Base-by-base conservation (phyloP, 176 grass and related monocot species). In the Oryza officinalis region DNA sequence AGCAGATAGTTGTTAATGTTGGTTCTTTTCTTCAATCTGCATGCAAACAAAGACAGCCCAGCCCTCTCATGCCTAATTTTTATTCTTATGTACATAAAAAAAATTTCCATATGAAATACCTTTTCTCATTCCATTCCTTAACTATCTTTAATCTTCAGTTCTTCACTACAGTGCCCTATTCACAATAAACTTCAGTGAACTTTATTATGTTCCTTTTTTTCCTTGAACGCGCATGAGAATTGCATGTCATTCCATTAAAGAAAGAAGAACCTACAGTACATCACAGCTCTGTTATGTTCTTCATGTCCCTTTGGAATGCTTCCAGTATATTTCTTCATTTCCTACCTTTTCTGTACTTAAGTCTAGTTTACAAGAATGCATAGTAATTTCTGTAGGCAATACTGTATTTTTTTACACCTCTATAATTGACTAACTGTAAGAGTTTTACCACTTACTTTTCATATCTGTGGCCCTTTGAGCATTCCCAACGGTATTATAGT, bases 391-490 rank as follows among this genome's bases (percentile, higher is more conserved):
- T 54, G 22, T 41, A 40, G 26, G 67, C 6, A 43, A 45, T 83
- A 23, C 13, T 0, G 25, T 63, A 6, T 18, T 40, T n/a, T 71
- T 87, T 46, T 18, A 46, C 18, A 68, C 28, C 4, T 27, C 30
- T 45, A 50, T 15, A 27, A 61, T n/a, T 14, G 45, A 47, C 17
- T 54, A 20, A 20, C 1, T 64, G 45, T 12, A 64, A 8, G 10
- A 76, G 33, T 63, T 77, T 57, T 82, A 14, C 17, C 71, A 77
- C n/a, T 31, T 75, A 38, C 7, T 38, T 38, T 38, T 76, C 74
- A 46, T 83, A 65, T 77, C n/a, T 68, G 47, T 80, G 6, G 17
- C 31, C 69, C 63, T 54, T 87, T 75, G 31, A 80, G 59, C 69
- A 67, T 61, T 82, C 47, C 2, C 33, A 70, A 47, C 1, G 45